A percentile compares a stretch with the other conserved stretches of the same genome.
Evolutionary conservation across 1,284 basidiomycete species (phyloP).

Genomic region (Austroboletus olivaceoglutinosus): DNA sequence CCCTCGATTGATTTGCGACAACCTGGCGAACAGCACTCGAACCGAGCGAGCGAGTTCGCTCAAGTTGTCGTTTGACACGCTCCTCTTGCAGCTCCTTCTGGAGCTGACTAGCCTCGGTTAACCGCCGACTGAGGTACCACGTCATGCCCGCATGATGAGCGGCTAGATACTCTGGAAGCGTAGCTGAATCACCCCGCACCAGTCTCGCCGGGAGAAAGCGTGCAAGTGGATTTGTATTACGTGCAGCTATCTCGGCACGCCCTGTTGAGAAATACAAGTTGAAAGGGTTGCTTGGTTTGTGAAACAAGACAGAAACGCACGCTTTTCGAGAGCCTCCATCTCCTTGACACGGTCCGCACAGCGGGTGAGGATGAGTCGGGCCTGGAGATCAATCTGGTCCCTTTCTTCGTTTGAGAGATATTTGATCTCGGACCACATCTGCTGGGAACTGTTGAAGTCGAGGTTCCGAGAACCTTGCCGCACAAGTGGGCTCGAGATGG

Average conservation of each 20-base stretch:
- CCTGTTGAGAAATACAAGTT: conserved; percentile 40
- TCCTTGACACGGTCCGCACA: conserved; percentile 83
- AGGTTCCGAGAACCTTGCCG: conserved; percentile 52
- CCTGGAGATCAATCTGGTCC: conserved; percentile 89
- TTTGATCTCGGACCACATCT: conserved; percentile 65
- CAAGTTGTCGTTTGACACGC: conserved; percentile 77
- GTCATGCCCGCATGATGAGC: conserved; percentile 83
- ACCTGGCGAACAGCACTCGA: conserved; percentile 64
- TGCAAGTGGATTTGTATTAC: conserved; percentile 57
- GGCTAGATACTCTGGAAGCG: conserved; percentile 69
- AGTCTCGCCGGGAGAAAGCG: conserved; percentile 67
- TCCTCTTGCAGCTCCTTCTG: conserved; percentile 89
- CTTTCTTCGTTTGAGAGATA: conserved; percentile 81
- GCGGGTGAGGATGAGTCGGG: conserved; percentile 75
- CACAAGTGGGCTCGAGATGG: conserved; percentile 47
- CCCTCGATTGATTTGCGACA: conserved; percentile 38
- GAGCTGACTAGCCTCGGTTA: conserved; percentile 73
- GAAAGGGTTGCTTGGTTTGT: conserved; percentile 5
- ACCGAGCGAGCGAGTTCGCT: conserved; percentile 76
- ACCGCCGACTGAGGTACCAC: conserved; percentile 78
- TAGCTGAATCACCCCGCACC: conserved; percentile 54
- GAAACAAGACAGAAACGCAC: conserved; percentile 46
- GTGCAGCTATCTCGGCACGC: conserved; percentile 61
- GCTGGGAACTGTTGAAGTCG: conserved; percentile 52
- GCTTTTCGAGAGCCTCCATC: conserved; percentile 82